phyloP scores from a whole-genome alignment of 192 early-diverging fungal species.

The Rhizoclosmatium sp. region DNA sequence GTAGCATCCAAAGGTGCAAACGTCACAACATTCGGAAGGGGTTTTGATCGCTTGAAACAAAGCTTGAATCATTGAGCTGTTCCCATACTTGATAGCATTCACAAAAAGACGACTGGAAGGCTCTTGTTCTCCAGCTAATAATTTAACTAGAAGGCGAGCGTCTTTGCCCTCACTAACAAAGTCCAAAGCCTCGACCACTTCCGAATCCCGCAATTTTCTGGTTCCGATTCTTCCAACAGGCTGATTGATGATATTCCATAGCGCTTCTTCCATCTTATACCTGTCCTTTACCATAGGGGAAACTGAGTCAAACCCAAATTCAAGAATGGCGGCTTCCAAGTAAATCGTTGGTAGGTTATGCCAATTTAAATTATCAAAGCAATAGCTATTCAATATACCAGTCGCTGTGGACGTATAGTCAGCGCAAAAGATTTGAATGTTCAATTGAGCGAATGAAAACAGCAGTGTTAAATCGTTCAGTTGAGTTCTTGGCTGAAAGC shows the following conservation, averaged over 20 bases:
- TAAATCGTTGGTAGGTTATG: background rate
- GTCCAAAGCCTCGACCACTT: background rate
- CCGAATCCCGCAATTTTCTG: background rate
- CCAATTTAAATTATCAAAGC: background rate
- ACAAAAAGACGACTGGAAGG: background rate
- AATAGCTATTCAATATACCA: background rate
- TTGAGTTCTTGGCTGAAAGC: background rate
- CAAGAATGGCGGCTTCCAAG: background rate
- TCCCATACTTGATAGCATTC: background rate
- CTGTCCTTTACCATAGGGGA: too few relatives aligned
- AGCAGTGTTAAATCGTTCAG: background rate
- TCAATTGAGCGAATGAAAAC: background rate
- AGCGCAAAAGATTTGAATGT: background rate
- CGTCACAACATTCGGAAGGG: background rate
- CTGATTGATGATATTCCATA: background rate
- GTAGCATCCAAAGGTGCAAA: too few relatives aligned
- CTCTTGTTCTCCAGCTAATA: background rate
- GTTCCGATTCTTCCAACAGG: background rate
- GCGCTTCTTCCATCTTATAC: too few relatives aligned
- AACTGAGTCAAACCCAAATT: background rate
- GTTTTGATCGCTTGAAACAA: background rate
- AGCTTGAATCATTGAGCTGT: background rate
- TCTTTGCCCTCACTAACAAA: background rate
- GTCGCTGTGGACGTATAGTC: background rate
- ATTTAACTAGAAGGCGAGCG: background rate